Percentiles rank a stretch among this genome's conserved stretches.
These are phyloP conservation scores for Paraleonurus japonicus DNA, from an alignment of 257 asterid species.

Conservation along the genomic window DNA sequence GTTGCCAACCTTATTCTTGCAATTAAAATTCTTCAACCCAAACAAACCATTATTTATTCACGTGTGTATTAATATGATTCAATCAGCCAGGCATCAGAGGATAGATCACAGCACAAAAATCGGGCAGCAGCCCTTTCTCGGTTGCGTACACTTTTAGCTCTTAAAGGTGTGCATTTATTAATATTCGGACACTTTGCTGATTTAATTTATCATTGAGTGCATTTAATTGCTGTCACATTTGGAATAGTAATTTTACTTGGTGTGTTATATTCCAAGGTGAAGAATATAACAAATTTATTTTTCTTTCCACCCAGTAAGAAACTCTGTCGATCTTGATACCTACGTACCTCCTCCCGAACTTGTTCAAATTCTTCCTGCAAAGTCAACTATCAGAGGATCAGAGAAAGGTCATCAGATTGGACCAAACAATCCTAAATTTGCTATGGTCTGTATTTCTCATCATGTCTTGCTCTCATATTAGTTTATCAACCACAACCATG, in stretches of 20 bases:
- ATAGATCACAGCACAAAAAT: slow-evolving; percentile 90
- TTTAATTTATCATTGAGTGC: neutral
- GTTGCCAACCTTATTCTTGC: neutral
- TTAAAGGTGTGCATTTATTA: slow-evolving; percentile 56
- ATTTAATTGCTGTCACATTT: neutral
- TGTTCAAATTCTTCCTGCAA: slow-evolving; percentile 85
- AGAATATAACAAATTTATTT: slow-evolving; percentile 12
- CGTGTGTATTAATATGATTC: slow-evolving; percentile 21
- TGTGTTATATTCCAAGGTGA: slow-evolving; percentile 12
- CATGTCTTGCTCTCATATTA: slow-evolving; percentile 9
- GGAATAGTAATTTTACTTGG: neutral
- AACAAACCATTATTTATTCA: neutral
- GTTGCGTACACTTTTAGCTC: slow-evolving; percentile 69
- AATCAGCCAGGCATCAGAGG: slow-evolving; percentile 75
- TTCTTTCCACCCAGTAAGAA: slow-evolving; percentile 62
- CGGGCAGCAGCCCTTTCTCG: slow-evolving; percentile 83
- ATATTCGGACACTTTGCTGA: neutral
- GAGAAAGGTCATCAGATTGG: slow-evolving; percentile 80
- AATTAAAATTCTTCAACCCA: neutral
- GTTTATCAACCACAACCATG: neutral
- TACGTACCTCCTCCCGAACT: slow-evolving; percentile 87
- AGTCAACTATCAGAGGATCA: slow-evolving; percentile 63
- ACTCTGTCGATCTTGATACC: slow-evolving; percentile 67
- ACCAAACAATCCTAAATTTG: slow-evolving; percentile 83
- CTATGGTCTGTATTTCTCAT: slow-evolving; percentile 48